Conservation (phyloP, 148 eudicot genomes). For the Camellia sinensis region DNA sequence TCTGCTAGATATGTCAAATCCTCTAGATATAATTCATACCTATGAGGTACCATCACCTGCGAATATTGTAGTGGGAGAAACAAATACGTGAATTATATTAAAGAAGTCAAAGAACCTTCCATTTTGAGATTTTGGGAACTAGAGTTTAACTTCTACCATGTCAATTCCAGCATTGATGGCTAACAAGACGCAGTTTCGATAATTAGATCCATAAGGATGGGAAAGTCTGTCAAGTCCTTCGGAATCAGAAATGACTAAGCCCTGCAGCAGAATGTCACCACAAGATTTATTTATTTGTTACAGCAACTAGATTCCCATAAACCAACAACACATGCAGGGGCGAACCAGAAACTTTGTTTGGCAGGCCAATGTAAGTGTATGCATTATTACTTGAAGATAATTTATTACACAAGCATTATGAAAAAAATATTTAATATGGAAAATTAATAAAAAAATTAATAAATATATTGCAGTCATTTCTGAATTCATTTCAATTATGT, state of each 20-base stretch:
- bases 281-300: not conserved
- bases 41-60: conserved; percentile 87
- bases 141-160: conserved; percentile 56
- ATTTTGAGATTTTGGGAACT: not conserved
- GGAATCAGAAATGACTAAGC: conserved; percentile 83
- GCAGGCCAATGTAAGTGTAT: too few relatives aligned
- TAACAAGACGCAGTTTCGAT: conserved; percentile 46
- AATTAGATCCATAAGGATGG: conserved; percentile 62
- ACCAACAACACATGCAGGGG: not conserved
- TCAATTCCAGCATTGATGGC: conserved; percentile 85
- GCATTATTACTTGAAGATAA: too few relatives aligned
- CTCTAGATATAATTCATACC: conserved; percentile 56
- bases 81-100: not conserved
- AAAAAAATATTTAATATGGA: too few relatives aligned
- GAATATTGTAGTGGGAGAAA: conserved; percentile 9
- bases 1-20: conserved; percentile 69
- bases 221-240: conserved; percentile 81
- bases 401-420: too few relatives aligned
- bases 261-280: conserved; percentile 45
- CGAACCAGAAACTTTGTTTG: too few relatives aligned
- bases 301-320: not conserved
- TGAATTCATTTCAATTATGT: too few relatives aligned
- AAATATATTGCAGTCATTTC: too few relatives aligned
- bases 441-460: too few relatives aligned
- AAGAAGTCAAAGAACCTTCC: not conserved